Percentiles rank a stretch among this genome's conserved stretches.
Evolutionary conservation across 352 stramenopile genomes (phyloP).

Genomic region (Phytophthora meadii): DNA sequence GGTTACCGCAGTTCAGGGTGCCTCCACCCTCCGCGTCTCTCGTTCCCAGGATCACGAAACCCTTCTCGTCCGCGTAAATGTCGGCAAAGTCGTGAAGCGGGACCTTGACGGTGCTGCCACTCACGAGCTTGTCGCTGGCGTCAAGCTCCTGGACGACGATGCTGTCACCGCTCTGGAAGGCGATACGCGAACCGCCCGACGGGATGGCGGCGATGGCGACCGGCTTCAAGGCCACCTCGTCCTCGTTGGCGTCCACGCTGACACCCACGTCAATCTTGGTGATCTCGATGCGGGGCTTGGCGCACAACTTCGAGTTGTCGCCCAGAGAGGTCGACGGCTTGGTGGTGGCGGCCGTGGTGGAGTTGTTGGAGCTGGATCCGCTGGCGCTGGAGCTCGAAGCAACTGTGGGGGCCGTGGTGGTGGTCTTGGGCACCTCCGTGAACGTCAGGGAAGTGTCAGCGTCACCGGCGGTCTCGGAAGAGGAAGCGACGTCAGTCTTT

Average conservation of each 20-base stretch:
- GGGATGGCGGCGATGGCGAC: slow-evolving; percentile 55
- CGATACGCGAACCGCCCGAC: slow-evolving; percentile 50
- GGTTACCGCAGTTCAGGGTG: slow-evolving; percentile 68
- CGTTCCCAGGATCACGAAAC: slow-evolving; percentile 61
- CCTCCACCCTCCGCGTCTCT: slow-evolving; percentile 56
- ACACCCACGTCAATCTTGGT: slow-evolving; percentile 50
- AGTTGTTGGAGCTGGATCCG: slow-evolving; percentile 14
- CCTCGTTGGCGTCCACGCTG: slow-evolving; percentile 47
- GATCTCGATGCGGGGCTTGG: slow-evolving; percentile 46
- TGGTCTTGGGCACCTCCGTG: slow-evolving; percentile 1
- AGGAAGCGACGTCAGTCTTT: slow-evolving; percentile 12
- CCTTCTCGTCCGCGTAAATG: slow-evolving; percentile 60
- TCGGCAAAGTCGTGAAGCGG: slow-evolving; percentile 61
- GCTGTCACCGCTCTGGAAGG: slow-evolving; percentile 59
- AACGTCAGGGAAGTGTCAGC: slow-evolving; percentile 3
- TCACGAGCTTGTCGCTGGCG: slow-evolving; percentile 53
- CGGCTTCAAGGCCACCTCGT: slow-evolving; percentile 58
- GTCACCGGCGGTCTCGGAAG: slow-evolving; percentile 2
- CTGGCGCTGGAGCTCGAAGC: slow-evolving; percentile 9
- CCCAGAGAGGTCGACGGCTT: background rate
- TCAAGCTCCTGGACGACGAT: slow-evolving; percentile 59
- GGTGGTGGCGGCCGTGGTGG: slow-evolving; percentile 14
- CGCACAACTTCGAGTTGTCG: slow-evolving; percentile 48
- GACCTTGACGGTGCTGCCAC: slow-evolving; percentile 42
- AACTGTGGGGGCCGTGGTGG: slow-evolving; percentile 6